Base-by-base conservation (phyloP, 2,329 filamentous ascomycete genomes). In the Clarireedia sp. region DNA sequence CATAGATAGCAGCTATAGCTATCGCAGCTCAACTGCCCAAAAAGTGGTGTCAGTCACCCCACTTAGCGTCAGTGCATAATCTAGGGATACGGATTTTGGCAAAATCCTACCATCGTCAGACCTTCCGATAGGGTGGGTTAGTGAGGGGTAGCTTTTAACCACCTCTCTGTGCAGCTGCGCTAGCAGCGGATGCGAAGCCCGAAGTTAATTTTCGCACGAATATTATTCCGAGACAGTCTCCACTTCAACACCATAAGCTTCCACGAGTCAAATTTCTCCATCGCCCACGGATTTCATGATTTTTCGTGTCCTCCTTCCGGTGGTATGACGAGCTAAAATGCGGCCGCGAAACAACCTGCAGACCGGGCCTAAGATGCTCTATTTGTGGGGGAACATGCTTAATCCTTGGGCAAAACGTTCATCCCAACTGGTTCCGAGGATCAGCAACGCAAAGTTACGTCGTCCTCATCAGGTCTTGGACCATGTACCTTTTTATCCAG, bases 81-180 rank as follows among this genome's bases (percentile, higher is more conserved):
- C 26, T 19, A 26, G 19, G 29, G 14, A 24, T 14, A 4, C 16
- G 7, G 7, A 16, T 54, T 53, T 43, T 49, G 52, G 36, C 52
- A 49, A 54, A 54, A 54, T 49, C 16, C 24, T 41, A 10, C 37
- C 21, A 16, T 54, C 44, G 51, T 23, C 51, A 54, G 38, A 33
- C 16, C 8, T 29, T 49, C 52, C 52, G 52, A 49, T 54, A 49
- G 36, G 45, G 5, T 36, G 19, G 36, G 23, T 40, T 48, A 33
- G 33, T 47, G 50, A 41, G 48, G 50, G 43, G 49, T 53, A 47
- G 24, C 36, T 49, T 43, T 54, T 50, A 54, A 43, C 52, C 52
- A 41, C 52, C 37, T 46, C 24, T 9, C 44, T 12, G 23, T 36
- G 36, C 36, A 54, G 40, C 37, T 40, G 23, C 44, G 47, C 33